Evolutionary conservation across 208 protist species (phyloP).

Genomic region (Acanthamoeba castellanii): DNA sequence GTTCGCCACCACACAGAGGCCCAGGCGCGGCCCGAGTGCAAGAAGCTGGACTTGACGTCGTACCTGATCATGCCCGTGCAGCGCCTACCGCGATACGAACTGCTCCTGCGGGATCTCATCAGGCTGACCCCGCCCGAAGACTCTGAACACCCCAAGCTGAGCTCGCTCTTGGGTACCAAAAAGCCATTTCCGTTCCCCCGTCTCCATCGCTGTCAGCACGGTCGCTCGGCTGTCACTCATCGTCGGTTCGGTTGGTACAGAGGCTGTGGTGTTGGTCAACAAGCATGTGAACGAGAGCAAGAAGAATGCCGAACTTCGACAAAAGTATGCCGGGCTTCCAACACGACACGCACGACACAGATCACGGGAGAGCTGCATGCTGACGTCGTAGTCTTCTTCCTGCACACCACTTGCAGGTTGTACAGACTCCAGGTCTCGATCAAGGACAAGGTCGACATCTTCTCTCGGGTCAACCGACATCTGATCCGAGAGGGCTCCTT

Average conservation of each 20-base stretch:
- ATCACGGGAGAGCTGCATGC: background rate
- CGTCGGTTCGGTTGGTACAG: background rate
- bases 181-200: too few relatives aligned
- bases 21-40: slow-evolving; percentile 5
- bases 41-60: slow-evolving; percentile 3
- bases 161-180: background rate
- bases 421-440: background rate
- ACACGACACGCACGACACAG: too few relatives aligned
- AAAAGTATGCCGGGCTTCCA: too few relatives aligned
- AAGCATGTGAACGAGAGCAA: slow-evolving; percentile 27
- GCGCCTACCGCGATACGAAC: slow-evolving; percentile 7
- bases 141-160: background rate
- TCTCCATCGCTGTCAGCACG: too few relatives aligned
- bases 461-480: background rate
- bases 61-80: slow-evolving; percentile 25
- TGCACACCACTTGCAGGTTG: background rate
- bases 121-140: background rate
- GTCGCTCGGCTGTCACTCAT: too few relatives aligned
- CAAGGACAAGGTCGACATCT: slow-evolving; percentile 28
- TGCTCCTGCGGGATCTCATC: slow-evolving; percentile 13
- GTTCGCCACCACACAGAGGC: background rate
- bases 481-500: background rate
- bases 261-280: background rate
- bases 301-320: background rate
- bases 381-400: background rate